Percentiles rank a stretch among this genome's conserved stretches.
phyloP scores from a whole-genome alignment of 2,329 filamentous ascomycete genomes.

The Talaromyces sp. region DNA sequence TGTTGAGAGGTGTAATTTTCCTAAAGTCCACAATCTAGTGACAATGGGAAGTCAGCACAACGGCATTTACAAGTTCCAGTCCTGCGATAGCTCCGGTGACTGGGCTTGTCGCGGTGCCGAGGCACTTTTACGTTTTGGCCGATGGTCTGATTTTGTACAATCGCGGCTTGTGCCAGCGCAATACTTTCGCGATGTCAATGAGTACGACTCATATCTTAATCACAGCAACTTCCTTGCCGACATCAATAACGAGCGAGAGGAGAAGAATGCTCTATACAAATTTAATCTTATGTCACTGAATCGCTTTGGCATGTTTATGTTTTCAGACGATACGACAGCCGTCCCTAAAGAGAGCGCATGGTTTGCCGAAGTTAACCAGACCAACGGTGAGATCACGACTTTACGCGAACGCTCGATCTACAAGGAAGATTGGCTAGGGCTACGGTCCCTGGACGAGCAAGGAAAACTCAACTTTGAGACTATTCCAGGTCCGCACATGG shows the following conservation, averaged over 20 bases:
- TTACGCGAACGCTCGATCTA: slow-evolving; percentile 70
- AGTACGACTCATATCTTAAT: slow-evolving; percentile 69
- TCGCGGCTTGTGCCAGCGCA: slow-evolving; percentile 80
- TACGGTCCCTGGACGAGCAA: slow-evolving; percentile 72
- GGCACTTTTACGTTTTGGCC: slow-evolving; percentile 70
- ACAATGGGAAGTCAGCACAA: slow-evolving; percentile 92
- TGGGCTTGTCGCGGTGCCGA: slow-evolving; percentile 77
- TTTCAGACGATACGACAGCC: slow-evolving; percentile 77
- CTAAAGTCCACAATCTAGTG: slow-evolving; percentile 70
- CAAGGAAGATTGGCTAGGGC: slow-evolving; percentile 86
- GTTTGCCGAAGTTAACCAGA: slow-evolving; percentile 81
- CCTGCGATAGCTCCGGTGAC: slow-evolving; percentile 62
- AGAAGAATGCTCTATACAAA: slow-evolving; percentile 71
- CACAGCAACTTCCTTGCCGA: slow-evolving; percentile 86
- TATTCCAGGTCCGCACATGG: slow-evolving; percentile 77
- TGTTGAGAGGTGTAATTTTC: slow-evolving; percentile 76
- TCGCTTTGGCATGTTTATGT: slow-evolving; percentile 84
- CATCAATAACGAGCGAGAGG: slow-evolving; percentile 81
- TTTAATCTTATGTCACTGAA: slow-evolving; percentile 63
- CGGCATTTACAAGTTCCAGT: slow-evolving; percentile 78
- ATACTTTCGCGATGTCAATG: slow-evolving; percentile 73
- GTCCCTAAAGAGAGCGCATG: slow-evolving; percentile 86
- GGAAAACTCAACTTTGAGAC: slow-evolving; percentile 71
- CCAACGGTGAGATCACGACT: slow-evolving; percentile 55
- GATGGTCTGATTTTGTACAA: slow-evolving; percentile 76